Evolutionary conservation across 2,329 filamentous ascomycete species (phyloP).

Genomic region (Ilyonectria destructans): DNA sequence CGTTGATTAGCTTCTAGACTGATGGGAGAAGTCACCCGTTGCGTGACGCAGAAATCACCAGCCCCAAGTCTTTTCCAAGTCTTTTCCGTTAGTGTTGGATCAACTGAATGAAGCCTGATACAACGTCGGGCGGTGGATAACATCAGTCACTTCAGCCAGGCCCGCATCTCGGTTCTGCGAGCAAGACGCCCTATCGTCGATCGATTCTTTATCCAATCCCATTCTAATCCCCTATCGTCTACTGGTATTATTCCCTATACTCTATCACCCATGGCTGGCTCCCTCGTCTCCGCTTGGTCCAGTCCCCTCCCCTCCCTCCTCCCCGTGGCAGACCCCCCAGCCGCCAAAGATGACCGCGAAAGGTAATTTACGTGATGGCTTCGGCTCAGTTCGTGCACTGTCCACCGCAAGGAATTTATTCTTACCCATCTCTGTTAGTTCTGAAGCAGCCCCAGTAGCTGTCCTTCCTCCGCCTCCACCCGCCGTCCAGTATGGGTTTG

Average conservation of each 20-base stretch:
- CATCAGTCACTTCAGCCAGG: conserved; percentile 6
- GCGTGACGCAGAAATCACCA: conserved; percentile 22
- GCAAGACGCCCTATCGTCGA: background rate
- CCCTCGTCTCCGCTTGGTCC: conserved; percentile 31
- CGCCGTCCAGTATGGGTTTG: conserved; percentile 36
- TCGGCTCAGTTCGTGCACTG: background rate
- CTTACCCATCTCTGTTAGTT: background rate
- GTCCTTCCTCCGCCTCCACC: conserved; percentile 23
- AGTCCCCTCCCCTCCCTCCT: conserved; percentile 36
- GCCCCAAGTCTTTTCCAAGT: conserved; percentile 7
- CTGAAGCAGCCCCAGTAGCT: background rate
- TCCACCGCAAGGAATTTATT: conserved; percentile 8
- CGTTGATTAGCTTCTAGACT: background rate
- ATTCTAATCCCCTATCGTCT: too few species aligned
- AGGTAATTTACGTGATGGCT: conserved; percentile 16
- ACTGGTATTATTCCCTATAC: background rate
- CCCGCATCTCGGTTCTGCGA: background rate
- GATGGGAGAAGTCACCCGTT: conserved; percentile 3
- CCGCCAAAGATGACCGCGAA: conserved; percentile 18
- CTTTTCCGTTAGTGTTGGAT: too few species aligned
- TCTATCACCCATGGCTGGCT: conserved; percentile 28
- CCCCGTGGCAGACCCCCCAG: conserved; percentile 19
- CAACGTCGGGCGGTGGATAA: conserved; percentile 5
- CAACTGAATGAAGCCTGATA: background rate
- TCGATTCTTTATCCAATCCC: too few species aligned